These are phyloP conservation scores for Schrenkiella parvula DNA, from an alignment of 345 rosid genomes.

Conservation along the genomic window DNA sequence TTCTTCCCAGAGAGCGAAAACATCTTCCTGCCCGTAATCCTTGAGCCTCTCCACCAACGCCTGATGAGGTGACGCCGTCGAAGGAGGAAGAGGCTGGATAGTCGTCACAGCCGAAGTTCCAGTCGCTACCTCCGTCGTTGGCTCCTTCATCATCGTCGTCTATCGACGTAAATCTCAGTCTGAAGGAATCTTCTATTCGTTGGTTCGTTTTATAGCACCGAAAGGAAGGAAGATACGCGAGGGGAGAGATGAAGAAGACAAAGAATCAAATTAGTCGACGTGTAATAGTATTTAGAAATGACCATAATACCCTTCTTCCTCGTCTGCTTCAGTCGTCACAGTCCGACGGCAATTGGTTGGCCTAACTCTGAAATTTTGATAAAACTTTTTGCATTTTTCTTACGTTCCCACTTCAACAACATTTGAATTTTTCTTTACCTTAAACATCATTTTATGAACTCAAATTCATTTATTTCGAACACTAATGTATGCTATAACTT, in stretches of 20 bases:
- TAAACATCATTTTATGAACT: too few species aligned
- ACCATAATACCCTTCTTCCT: slow-evolving; percentile 19
- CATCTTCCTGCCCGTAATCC: slow-evolving; percentile 93
- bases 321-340: neutral
- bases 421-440: too few species aligned
- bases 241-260: slow-evolving; percentile 38
- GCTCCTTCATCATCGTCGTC: slow-evolving; percentile 38
- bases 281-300: slow-evolving; percentile 4
- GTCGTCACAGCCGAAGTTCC: neutral
- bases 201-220: slow-evolving; percentile 3
- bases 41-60: slow-evolving; percentile 81
- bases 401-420: too few species aligned
- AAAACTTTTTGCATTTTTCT: too few species aligned
- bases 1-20: slow-evolving; percentile 91
- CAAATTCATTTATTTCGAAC: too few species aligned
- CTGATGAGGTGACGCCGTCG: slow-evolving; percentile 53
- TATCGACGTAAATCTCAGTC: slow-evolving; percentile 6
- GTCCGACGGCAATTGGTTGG: slow-evolving; percentile 4
- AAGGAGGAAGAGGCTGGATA: neutral
- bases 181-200: neutral
- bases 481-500: too few species aligned
- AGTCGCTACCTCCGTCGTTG: slow-evolving; percentile 18
- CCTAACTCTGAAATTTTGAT: neutral
- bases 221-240: neutral
- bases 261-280: slow-evolving; percentile 30